Base-by-base conservation (phyloP, 257 asterid genomes). In the Eucommia ulmoides region DNA sequence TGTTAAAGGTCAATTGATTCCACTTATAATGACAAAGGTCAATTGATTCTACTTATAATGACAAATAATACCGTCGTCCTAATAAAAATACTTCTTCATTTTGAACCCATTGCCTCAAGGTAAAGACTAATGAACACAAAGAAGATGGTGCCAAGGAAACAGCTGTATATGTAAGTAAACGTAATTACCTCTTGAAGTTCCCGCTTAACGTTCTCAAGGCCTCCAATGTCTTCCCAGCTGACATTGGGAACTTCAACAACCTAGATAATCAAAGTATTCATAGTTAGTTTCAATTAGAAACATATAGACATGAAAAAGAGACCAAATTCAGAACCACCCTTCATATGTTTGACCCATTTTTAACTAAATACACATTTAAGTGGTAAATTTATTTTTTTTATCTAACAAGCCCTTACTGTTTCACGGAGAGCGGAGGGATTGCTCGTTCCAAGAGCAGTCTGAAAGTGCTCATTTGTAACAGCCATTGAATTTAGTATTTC, bases 381-480 rank as follows among this genome's bases (percentile, higher is more conserved):
- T n/a, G n/a, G n/a, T n/a, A n/a, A n/a, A n/a, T n/a, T n/a, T n/a
- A n/a, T n/a, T n/a, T n/a, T n/a, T n/a, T n/a, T n/a, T n/a, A n/a
- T n/a, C n/a, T n/a, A n/a, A n/a, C n/a, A n/a, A n/a, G n/a, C 22
- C 54, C 81, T 74, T 54, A 83, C 97, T 3, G 97, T 88, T 73
- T 88, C 97, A 51, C 97, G 93, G 14, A 88, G 54, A 12, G 97
- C 95, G 49, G 97, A 88, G 26, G 97, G 97, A 55, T 87, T 87
- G 93, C 95, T 87, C 21, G 77, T 80, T n/a, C 85, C 94, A 50
- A 83, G 93, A 44, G 95, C 95, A 63, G 92, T 88, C 62, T 60
- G 71, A 67, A 88, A 88, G 63, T 88, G 97, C 47, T 88, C 97
- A 26, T 88, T 88, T 22, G 82, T 76, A 44, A 88, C 97, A 52